phyloP scores from a whole-genome alignment of 2,329 filamentous ascomycete species.

The Chaetomiaceae sp. region DNA sequence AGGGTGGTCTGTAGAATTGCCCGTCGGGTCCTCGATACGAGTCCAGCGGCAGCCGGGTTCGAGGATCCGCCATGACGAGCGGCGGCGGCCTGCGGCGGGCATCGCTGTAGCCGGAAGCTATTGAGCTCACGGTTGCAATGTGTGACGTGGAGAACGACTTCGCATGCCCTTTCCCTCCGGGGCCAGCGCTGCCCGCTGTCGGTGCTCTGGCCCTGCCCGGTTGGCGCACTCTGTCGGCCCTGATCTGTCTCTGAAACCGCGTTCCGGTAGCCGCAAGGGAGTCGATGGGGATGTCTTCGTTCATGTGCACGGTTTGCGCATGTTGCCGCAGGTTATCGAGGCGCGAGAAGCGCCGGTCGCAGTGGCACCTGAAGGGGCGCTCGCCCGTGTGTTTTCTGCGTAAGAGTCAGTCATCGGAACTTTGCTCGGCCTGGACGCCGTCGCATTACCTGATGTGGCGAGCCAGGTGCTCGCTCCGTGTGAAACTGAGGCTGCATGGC shows the following conservation, averaged over 20 bases:
- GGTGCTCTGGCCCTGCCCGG: constrained; percentile 71
- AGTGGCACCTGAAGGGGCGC: constrained; percentile 94
- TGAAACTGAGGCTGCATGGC: constrained; percentile 91
- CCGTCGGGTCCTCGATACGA: constrained; percentile 61
- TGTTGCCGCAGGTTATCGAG: constrained; percentile 95
- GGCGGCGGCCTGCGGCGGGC: constrained; percentile 71
- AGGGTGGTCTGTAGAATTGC: constrained; percentile 63
- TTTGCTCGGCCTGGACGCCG: constrained; percentile 15
- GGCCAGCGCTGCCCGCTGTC: constrained; percentile 68
- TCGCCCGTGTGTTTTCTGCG: constrained; percentile 92
- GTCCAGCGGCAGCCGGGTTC: constrained; percentile 64
- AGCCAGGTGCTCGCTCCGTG: constrained; percentile 89
- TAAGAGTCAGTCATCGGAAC: constrained; percentile 11
- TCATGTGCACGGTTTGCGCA: constrained; percentile 94
- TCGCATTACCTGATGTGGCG: constrained; percentile 77
- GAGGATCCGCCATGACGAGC: constrained; percentile 73
- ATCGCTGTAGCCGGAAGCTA: constrained; percentile 63
- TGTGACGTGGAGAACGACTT: constrained; percentile 85
- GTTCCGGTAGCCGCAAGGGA: constrained; percentile 91
- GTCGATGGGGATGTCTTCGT: constrained; percentile 92
- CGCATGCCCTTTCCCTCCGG: constrained; percentile 72
- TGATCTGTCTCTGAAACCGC: constrained; percentile 85
- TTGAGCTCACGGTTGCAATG: constrained; percentile 66
- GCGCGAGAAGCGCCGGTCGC: constrained; percentile 84
- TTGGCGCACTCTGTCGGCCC: constrained; percentile 77